Evolutionary conservation across 1,139 yeast genomes (phyloP).

Genomic region (Blastobotrys ciferrii): DNA sequence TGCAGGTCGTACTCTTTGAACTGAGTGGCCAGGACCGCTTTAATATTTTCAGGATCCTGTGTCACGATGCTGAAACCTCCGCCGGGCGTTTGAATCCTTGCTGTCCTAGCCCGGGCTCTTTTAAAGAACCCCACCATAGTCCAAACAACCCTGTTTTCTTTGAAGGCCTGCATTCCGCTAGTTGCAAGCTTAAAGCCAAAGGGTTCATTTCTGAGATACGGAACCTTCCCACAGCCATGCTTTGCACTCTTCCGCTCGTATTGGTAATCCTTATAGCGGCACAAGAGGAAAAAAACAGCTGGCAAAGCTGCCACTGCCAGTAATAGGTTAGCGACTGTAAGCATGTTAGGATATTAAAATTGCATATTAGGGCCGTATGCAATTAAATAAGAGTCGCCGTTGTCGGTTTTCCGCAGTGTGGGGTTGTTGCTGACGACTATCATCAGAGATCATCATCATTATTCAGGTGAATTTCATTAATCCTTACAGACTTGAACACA

Average conservation of each 20-base stretch:
- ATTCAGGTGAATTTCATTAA: too few species aligned
- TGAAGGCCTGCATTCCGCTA: conserved; percentile 4
- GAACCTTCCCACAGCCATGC: conserved; percentile 10
- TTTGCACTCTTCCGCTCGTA: conserved; percentile 16
- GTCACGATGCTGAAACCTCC: conserved; percentile 35
- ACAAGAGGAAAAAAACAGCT: background rate
- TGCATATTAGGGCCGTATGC: too few species aligned
- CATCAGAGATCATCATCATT: too few species aligned
- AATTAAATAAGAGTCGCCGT: background rate
- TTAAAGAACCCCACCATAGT: conserved; percentile 6
- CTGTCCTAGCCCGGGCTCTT: conserved; percentile 12
- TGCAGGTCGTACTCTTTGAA: conserved; percentile 56
- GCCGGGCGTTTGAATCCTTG: conserved; percentile 16
- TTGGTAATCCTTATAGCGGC: conserved; percentile 4
- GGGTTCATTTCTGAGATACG: conserved; percentile 30
- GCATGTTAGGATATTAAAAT: background rate
- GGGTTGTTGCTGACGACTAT: too few species aligned
- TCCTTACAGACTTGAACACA: too few species aligned
- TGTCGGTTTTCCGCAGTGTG: background rate
- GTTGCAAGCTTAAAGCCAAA: conserved; percentile 11
- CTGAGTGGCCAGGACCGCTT: conserved; percentile 38
- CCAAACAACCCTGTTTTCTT: conserved; percentile 7
- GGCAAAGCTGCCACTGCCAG: background rate
- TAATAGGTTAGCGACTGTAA: background rate
- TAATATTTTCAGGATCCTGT: conserved; percentile 47